Evolutionary conservation across 1,284 basidiomycete species (phyloP).

Genomic region (Schizopora paradoxa): DNA sequence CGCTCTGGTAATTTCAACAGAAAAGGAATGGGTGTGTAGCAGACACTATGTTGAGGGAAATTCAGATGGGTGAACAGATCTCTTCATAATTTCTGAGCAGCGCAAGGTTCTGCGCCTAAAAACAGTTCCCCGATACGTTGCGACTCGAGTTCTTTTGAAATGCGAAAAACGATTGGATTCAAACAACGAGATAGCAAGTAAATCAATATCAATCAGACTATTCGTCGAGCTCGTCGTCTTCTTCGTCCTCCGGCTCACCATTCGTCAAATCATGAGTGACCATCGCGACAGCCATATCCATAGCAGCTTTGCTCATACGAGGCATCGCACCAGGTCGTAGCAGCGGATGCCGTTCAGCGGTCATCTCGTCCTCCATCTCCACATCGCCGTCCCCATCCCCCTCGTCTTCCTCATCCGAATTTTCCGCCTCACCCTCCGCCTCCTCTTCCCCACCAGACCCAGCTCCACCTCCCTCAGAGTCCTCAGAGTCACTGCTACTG

Average conservation of each 20-base stretch:
- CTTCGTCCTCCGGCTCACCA: constrained; percentile 21
- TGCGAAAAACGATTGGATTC: too few relatives aligned
- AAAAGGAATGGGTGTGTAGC: too few relatives aligned
- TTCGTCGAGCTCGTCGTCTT: constrained; percentile 37
- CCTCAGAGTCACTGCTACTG: constrained; percentile 13
- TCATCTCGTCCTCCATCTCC: constrained; percentile 41
- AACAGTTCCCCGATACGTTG: too few relatives aligned
- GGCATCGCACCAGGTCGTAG: constrained; percentile 64
- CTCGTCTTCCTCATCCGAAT: constrained; percentile 23
- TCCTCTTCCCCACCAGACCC: constrained; percentile 12
- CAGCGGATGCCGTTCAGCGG: constrained; percentile 55
- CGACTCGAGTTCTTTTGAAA: too few relatives aligned
- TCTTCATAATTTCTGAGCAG: too few relatives aligned
- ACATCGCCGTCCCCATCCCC: constrained; percentile 19
- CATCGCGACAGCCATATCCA: constrained; percentile 60
- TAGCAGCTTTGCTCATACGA: constrained; percentile 54
- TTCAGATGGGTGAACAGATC: too few relatives aligned
- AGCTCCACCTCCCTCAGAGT: constrained; percentile 5
- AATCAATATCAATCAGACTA: too few relatives aligned
- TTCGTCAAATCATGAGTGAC: constrained; percentile 47
- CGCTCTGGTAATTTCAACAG: too few relatives aligned
- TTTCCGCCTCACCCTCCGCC: constrained; percentile 21
- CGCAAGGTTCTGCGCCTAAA: too few relatives aligned
- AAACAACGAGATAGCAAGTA: too few relatives aligned
- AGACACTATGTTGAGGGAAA: too few relatives aligned